Evolutionary conservation across 2,329 filamentous ascomycete genomes (phyloP).

Genomic region (Davidsoniella virescens): DNA sequence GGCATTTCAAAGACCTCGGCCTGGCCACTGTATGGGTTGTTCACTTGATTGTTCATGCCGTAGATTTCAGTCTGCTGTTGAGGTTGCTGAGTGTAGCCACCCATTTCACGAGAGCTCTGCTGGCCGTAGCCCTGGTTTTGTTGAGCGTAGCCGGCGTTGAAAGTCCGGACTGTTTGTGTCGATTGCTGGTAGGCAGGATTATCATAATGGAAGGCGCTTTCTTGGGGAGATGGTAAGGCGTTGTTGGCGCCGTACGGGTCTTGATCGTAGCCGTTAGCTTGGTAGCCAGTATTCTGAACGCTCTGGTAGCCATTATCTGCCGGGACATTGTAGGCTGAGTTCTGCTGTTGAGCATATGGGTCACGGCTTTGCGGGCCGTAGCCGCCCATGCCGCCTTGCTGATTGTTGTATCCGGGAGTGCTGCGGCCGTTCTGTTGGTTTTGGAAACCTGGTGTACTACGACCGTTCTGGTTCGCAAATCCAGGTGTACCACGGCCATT

Average conservation of each 20-base stretch:
- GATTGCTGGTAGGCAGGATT: conserved; percentile 10
- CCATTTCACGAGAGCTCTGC: not conserved
- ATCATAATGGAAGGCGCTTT: conserved; percentile 13
- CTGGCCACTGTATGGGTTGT: conserved; percentile 14
- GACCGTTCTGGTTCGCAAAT: conserved; percentile 3
- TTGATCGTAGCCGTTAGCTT: conserved; percentile 1
- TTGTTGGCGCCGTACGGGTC: conserved; percentile 3
- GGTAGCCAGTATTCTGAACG: conserved; percentile 8
- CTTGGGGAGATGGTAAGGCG: conserved; percentile 10
- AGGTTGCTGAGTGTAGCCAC: conserved; percentile 6
- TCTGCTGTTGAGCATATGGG: conserved; percentile 14
- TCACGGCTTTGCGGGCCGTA: conserved; percentile 14
- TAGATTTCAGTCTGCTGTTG: conserved; percentile 2
- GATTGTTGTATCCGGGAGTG: conserved; percentile 4
- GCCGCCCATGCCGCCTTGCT: conserved; percentile 4
- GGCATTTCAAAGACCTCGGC: conserved; percentile 14
- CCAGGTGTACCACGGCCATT: conserved; percentile 6
- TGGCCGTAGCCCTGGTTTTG: conserved; percentile 3
- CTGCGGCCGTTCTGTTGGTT: conserved; percentile 3
- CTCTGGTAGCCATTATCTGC: conserved; percentile 4
- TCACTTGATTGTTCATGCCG: conserved; percentile 12
- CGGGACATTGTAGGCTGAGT: conserved; percentile 3
- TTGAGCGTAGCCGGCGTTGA: conserved; percentile 2
- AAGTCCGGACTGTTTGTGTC: not conserved
- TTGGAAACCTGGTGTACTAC: not conserved